phyloP scores from a whole-genome alignment of 2,329 filamentous ascomycete species.

The Xylariaceae sp. region DNA sequence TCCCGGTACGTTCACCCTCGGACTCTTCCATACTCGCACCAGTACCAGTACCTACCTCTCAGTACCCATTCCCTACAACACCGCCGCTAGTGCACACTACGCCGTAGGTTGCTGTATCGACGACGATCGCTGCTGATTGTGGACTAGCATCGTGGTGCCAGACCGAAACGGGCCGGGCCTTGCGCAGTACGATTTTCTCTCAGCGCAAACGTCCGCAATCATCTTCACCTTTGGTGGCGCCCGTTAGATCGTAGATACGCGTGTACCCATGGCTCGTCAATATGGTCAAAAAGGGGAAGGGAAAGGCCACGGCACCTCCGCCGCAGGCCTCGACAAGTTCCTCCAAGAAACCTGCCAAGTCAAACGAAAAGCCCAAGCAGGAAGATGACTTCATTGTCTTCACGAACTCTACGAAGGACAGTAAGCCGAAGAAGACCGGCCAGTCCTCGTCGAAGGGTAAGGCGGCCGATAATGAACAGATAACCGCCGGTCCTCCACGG shows the following conservation, averaged over 20 bases:
- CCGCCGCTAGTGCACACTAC: neutral
- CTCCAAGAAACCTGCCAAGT: slow-evolving; percentile 34
- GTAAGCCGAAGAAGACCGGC: slow-evolving; percentile 41
- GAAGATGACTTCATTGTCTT: slow-evolving; percentile 53
- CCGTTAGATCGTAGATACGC: neutral
- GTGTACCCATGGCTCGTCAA: slow-evolving; percentile 25
- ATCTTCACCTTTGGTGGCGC: slow-evolving; percentile 1
- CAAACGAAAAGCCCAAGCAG: slow-evolving; percentile 26
- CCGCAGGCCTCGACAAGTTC: slow-evolving; percentile 29
- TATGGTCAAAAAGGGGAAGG: slow-evolving; percentile 53
- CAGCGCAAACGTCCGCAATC: neutral
- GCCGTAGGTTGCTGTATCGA: neutral
- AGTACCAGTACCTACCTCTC: no score
- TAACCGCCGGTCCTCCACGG: slow-evolving; percentile 45
- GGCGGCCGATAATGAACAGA: slow-evolving; percentile 28
- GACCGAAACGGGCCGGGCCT: neutral
- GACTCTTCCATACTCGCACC: no score
- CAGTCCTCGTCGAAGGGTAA: slow-evolving; percentile 25
- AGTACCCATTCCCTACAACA: no score
- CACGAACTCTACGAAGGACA: slow-evolving; percentile 53
- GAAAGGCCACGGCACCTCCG: slow-evolving; percentile 40
- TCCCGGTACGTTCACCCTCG: no score
- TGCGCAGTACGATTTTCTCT: neutral
- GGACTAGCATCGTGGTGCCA: neutral
- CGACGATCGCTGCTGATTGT: neutral